Evolutionary conservation across 2,329 filamentous ascomycete genomes (phyloP).

Genomic region (Arachnomyces sp.): DNA sequence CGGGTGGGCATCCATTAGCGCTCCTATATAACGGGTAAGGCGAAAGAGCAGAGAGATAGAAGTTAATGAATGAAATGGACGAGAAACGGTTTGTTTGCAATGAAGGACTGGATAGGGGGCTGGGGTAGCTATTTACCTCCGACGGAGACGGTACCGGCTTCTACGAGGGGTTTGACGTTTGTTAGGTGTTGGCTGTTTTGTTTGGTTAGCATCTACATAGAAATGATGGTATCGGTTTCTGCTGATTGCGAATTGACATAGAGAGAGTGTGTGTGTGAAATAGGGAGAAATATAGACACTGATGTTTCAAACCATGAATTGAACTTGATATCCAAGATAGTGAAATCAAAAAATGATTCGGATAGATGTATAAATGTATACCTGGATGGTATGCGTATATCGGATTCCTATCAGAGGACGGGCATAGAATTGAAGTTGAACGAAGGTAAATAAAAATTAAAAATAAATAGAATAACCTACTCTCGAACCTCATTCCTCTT

Average conservation of each 20-base stretch:
- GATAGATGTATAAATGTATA: too few species aligned
- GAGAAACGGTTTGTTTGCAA: too few species aligned
- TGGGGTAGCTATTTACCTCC: slow-evolving; percentile 47
- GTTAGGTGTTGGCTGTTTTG: slow-evolving; percentile 49
- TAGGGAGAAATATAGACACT: background rate
- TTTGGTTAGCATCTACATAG: slow-evolving; percentile 5
- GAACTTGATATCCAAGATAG: slow-evolving; percentile 1
- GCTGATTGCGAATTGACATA: too few species aligned
- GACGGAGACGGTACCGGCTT: slow-evolving; percentile 54
- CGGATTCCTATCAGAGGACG: too few species aligned
- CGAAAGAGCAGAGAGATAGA: background rate
- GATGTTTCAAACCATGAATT: background rate
- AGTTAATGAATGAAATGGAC: too few species aligned
- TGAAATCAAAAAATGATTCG: background rate
- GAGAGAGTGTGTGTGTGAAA: too few species aligned
- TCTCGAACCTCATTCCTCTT: slow-evolving; percentile 50
- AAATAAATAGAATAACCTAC: slow-evolving; percentile 18
- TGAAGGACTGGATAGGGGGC: background rate
- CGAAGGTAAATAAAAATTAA: background rate
- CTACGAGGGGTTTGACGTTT: slow-evolving; percentile 45
- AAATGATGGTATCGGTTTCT: background rate
- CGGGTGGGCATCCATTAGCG: slow-evolving; percentile 59
- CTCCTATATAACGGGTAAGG: slow-evolving; percentile 42
- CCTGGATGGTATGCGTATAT: too few species aligned
- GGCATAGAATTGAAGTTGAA: background rate